These are phyloP conservation scores for Leishmania gerbilli DNA, from an alignment of 208 protist genomes.

Conservation along the genomic window DNA sequence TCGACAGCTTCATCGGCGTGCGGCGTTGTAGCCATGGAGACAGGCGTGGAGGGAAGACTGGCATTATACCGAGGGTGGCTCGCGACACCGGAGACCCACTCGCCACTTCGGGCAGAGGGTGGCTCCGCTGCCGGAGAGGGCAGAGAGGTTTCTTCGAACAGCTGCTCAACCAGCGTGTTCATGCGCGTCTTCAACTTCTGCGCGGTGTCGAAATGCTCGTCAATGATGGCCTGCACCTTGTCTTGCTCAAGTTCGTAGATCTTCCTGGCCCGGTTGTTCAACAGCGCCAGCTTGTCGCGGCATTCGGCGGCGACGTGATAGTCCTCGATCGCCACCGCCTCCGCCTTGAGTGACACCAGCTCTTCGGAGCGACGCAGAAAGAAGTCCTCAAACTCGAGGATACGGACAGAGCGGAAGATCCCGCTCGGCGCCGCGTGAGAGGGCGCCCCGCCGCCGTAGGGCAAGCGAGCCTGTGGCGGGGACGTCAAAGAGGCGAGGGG, in stretches of 20 bases:
- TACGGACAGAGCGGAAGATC: slow-evolving; percentile 76
- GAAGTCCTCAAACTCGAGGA: slow-evolving; percentile 87
- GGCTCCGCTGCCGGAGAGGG: slow-evolving; percentile 24
- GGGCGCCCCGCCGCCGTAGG: neutral
- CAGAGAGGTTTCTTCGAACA: slow-evolving; percentile 50
- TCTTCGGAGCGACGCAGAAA: slow-evolving; percentile 84
- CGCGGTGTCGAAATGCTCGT: slow-evolving; percentile 88
- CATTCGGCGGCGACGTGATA: slow-evolving; percentile 65
- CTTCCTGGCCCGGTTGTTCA: slow-evolving; percentile 59
- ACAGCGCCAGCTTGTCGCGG: slow-evolving; percentile 67
- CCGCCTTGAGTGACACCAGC: slow-evolving; percentile 76
- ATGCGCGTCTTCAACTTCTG: slow-evolving; percentile 73
- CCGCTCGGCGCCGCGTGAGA: neutral
- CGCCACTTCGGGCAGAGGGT: neutral
- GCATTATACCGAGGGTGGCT: neutral
- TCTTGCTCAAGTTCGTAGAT: slow-evolving; percentile 88
- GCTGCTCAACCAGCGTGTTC: slow-evolving; percentile 62
- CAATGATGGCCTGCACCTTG: slow-evolving; percentile 91
- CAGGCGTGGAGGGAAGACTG: neutral
- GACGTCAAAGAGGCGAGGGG: neutral
- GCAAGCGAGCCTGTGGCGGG: neutral
- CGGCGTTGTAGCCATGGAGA: neutral
- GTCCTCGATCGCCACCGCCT: slow-evolving; percentile 72
- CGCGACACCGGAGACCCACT: neutral
- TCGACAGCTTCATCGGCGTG: neutral